Evolutionary conservation across 768 basidiomycete genomes (phyloP).

Genomic region (Suillus spraguei): DNA sequence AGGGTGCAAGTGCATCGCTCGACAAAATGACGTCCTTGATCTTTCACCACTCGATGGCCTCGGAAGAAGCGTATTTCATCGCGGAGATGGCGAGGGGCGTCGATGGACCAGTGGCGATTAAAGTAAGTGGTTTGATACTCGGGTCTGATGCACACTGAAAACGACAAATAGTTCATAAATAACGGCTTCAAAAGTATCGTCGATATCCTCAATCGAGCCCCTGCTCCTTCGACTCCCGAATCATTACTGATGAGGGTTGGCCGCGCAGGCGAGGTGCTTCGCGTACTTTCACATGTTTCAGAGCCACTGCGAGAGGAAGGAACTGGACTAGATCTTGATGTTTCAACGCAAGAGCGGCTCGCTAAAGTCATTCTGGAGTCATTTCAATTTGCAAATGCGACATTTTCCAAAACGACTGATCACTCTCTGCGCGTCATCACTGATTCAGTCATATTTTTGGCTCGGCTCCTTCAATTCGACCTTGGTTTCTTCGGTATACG

Average conservation of each 20-base stretch:
- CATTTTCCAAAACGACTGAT: slow-evolving; percentile 30
- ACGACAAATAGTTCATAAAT: slow-evolving; percentile 61
- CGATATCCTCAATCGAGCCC: slow-evolving; percentile 47
- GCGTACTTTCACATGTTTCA: slow-evolving; percentile 67
- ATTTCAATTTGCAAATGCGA: slow-evolving; percentile 43
- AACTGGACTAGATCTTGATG: slow-evolving; percentile 50
- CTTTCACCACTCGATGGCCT: slow-evolving; percentile 72
- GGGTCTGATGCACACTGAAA: background rate
- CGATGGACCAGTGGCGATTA: slow-evolving; percentile 63
- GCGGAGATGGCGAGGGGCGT: slow-evolving; percentile 81
- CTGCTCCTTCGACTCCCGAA: slow-evolving; percentile 26
- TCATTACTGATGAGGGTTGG: slow-evolving; percentile 45
- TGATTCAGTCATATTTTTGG: slow-evolving; percentile 55
- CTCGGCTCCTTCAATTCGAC: slow-evolving; percentile 72
- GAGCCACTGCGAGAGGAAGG: slow-evolving; percentile 59
- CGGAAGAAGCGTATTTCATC: slow-evolving; percentile 81
- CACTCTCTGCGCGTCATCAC: slow-evolving; percentile 32
- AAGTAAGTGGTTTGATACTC: slow-evolving; percentile 43
- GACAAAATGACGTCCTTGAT: slow-evolving; percentile 67
- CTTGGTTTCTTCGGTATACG: slow-evolving; percentile 67
- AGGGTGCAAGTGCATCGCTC: slow-evolving; percentile 60
- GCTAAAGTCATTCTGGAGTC: slow-evolving; percentile 50
- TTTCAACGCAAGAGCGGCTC: slow-evolving; percentile 56
- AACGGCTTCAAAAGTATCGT: slow-evolving; percentile 70
- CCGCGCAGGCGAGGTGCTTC: slow-evolving; percentile 67